Evolutionary conservation across 768 basidiomycete genomes (phyloP).

Genomic region (Naematelia encephala): DNA sequence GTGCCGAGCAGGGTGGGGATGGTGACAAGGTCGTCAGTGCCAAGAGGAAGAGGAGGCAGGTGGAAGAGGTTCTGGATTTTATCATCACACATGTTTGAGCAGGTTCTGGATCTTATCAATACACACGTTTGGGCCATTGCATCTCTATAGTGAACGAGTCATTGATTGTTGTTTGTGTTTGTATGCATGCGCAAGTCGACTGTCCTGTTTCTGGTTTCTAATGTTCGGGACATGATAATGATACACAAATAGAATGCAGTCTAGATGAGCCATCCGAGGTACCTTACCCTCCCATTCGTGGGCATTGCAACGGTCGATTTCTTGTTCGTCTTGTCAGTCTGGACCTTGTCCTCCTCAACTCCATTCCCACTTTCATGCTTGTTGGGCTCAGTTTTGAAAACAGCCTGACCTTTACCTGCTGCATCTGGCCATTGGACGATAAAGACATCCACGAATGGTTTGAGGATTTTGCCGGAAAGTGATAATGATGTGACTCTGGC

Average conservation of each 20-base stretch:
- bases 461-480: slow-evolving; percentile 76
- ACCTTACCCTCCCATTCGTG: background rate
- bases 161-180: background rate
- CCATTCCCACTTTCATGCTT: no score
- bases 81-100: background rate
- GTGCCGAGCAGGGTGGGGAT: background rate
- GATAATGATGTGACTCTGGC: slow-evolving; percentile 79
- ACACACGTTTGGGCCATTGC: background rate
- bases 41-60: background rate
- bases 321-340: background rate
- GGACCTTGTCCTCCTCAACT: no score
- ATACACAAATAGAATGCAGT: background rate
- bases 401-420: slow-evolving; percentile 1
- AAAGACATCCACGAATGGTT: slow-evolving; percentile 83
- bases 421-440: slow-evolving; percentile 81
- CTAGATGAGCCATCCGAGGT: slow-evolving; percentile 3
- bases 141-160: no score
- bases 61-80: background rate
- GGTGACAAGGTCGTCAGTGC: background rate
- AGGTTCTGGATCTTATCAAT: background rate
- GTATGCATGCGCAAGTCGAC: background rate
- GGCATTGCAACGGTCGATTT: no score
- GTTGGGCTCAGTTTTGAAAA: background rate
- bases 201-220: no score
- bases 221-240: no score